phyloP scores from a whole-genome alignment of 176 grass and related monocot species.

The Bonia amplexicaulis region DNA sequence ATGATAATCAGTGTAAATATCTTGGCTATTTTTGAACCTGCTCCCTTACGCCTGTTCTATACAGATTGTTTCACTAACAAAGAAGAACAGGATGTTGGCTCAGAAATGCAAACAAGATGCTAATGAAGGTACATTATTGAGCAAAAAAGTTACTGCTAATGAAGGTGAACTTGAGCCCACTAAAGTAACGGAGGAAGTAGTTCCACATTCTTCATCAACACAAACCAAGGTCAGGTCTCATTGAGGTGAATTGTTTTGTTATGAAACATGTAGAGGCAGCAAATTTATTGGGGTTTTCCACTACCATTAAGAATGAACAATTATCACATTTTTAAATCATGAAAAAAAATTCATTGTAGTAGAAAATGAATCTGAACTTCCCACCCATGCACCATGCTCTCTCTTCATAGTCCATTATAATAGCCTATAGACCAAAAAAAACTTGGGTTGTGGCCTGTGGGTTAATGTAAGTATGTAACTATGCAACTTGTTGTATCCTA shows the following conservation, averaged over 20 bases:
- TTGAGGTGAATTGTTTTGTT: background rate
- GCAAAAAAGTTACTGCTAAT: constrained; percentile 21
- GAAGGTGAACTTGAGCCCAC: constrained; percentile 24
- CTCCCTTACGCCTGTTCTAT: background rate
- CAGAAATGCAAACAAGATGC: constrained; percentile 52
- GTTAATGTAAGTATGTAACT: background rate
- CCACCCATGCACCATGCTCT: background rate
- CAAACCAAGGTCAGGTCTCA: constrained; percentile 29
- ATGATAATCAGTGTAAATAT: background rate
- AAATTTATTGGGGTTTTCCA: background rate
- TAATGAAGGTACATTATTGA: constrained; percentile 3
- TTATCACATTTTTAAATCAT: background rate
- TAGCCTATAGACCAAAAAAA: background rate
- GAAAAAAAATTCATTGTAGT: background rate
- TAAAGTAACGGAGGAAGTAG: constrained; percentile 12
- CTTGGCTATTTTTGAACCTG: background rate
- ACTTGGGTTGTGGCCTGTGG: background rate
- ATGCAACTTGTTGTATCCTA: background rate
- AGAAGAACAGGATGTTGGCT: constrained; percentile 67
- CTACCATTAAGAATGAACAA: background rate
- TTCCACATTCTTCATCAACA: constrained; percentile 26
- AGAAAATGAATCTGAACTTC: background rate
- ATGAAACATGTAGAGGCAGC: background rate
- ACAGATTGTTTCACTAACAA: constrained; percentile 56
- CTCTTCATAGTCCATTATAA: background rate